Conservation (phyloP, 768 basidiomycete species). For the Tulasnella calospora region DNA sequence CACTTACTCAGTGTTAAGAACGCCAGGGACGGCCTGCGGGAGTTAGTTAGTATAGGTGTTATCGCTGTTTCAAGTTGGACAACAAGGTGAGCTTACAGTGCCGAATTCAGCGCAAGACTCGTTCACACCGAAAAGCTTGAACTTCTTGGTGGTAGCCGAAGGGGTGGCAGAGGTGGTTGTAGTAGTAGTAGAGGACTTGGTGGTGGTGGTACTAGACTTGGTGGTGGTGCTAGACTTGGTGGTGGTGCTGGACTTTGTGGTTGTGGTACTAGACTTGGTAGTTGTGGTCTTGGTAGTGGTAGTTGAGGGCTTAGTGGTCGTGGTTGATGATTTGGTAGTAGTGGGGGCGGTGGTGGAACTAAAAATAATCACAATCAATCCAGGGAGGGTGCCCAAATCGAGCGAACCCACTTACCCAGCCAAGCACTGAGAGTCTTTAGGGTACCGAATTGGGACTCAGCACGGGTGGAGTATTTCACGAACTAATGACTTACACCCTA, state of each 20-base stretch:
- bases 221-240: slow-evolving; percentile 32
- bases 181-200: not conserved
- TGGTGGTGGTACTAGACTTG: slow-evolving; percentile 12
- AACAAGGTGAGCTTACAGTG: slow-evolving; percentile 24
- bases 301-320: not conserved
- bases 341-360: slow-evolving; percentile 24
- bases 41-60: slow-evolving; percentile 59
- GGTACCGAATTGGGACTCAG: not conserved
- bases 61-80: slow-evolving; percentile 29
- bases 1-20: slow-evolving; percentile 36
- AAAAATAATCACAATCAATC: slow-evolving; percentile 19
- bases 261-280: not conserved
- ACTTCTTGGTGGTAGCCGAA: slow-evolving; percentile 6
- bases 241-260: not conserved
- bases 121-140: slow-evolving; percentile 40
- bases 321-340: not conserved
- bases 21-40: slow-evolving; percentile 48
- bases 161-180: not conserved
- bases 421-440: slow-evolving; percentile 10
- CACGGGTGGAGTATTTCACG: not conserved
- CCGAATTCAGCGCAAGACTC: slow-evolving; percentile 62
- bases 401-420: slow-evolving; percentile 30
- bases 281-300: slow-evolving; percentile 5
- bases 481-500: not conserved
- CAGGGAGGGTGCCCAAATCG: slow-evolving; percentile 33